phyloP scores from a whole-genome alignment of 2,329 filamentous ascomycete species.

The Didymella lethalis region DNA sequence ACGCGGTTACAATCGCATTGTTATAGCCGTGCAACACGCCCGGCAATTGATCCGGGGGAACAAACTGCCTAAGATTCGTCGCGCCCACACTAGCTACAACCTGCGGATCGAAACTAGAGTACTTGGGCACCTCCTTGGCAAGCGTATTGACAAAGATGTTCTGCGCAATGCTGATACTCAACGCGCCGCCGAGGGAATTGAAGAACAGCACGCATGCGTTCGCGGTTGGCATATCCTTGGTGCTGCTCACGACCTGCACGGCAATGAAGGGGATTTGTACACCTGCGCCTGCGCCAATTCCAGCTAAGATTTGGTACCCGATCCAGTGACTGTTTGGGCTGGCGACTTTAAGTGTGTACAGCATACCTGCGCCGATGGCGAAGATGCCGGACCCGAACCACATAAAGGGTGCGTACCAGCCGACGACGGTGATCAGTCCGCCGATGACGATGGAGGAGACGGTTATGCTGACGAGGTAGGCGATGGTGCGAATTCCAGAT shows the following conservation, averaged over 20 bases:
- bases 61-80: conserved; percentile 64
- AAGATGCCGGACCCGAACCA: conserved; percentile 47
- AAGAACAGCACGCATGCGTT: conserved; percentile 63
- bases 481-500: conserved; percentile 47
- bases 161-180: conserved; percentile 71
- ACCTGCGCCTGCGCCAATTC: conserved; percentile 52
- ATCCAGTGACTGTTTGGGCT: conserved; percentile 47
- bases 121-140: conserved; percentile 59
- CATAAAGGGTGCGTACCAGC: conserved; percentile 51
- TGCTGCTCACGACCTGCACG: conserved; percentile 53
- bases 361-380: conserved; percentile 49
- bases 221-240: conserved; percentile 54
- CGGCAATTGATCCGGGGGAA: conserved; percentile 59
- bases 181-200: conserved; percentile 70
- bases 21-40: conserved; percentile 70
- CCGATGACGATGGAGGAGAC: conserved; percentile 39
- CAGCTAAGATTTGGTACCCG: conserved; percentile 51
- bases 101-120: conserved; percentile 53
- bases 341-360: conserved; percentile 47
- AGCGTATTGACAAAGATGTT: conserved; percentile 73
- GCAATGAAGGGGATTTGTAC: conserved; percentile 57
- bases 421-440: conserved; percentile 37
- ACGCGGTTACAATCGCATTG: conserved; percentile 58
- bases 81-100: conserved; percentile 58
- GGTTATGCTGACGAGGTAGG: conserved; percentile 44